Base-by-base conservation (phyloP, 2,329 filamentous ascomycete genomes). In the Xylogone sp. region DNA sequence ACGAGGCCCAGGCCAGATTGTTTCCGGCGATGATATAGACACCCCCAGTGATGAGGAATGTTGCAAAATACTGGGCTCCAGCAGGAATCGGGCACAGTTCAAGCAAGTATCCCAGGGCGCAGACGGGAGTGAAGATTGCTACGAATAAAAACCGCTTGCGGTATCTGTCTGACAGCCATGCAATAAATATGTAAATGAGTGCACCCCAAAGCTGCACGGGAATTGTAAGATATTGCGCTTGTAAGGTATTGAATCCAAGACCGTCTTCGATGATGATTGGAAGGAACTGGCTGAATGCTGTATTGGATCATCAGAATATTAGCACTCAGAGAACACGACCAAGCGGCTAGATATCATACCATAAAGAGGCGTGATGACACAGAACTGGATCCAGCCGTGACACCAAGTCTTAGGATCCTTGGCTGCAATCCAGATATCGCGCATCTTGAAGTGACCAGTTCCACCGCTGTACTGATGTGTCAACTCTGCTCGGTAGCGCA, bases 171-270 rank as follows among this genome's bases (percentile, higher is more conserved):
- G 69, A 71, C 21, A 57, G 49, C 48, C 53, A 66, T 12, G 59
- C 59, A 3, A 58, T 50, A 21, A 58, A 46, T 5, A 56, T 56
- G 9, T 68, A 59, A 27, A 56, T 53, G 13, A 68, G 57, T 7
- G 59, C 59, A 10, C 59, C 68, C 13, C 67, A 27, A 16, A 65
- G 43, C 43, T 69, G 70, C 0, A 69, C 65, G 2, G 68, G 69
- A 27, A 70, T 68, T 27, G 67, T 69, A 44, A 69, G 52, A 48
- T 69, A 68, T 29, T 69, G 66, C 20, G 58, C 63, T 31, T 62
- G 48, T 7, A 66, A 49, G 3, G 59, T 55, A 29, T 59, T 53
- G 31, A 48, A 57, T 29, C 55, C 53, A 43, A 57, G 47, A 13
- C 55, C 55, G 22, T 44, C 13, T 31, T 31, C 27, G 34, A 57